Base-by-base conservation (phyloP, 805 yeast species). In the Lachancea meyersii region DNA sequence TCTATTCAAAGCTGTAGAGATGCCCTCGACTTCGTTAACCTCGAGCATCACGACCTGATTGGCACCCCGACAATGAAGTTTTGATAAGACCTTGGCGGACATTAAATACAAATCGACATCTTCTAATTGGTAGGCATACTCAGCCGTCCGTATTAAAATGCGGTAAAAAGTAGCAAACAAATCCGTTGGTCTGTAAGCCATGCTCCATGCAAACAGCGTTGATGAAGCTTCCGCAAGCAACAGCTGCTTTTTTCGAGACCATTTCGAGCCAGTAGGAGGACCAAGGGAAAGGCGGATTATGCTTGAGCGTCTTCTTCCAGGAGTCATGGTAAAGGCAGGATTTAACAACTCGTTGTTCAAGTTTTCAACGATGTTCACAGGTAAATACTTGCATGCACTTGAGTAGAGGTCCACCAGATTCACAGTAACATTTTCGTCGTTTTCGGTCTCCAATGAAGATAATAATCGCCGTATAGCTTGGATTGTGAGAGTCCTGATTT, bases 1-100 rank as follows among this genome's bases (percentile, higher is more conserved):
- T 54, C 86, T 67, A 4, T 73, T 71, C 41, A 82, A 69, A 0
- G 78, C 72, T 2, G 79, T 73, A 8, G 86, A 75, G 14, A 83
- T 60, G 0, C 86, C 87, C 32, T 76, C 82, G 68, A 81, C 76
- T 54, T 83, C 86, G 1, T 61, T 56, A 3, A 83, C 82, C 6
- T 69, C 63, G 2, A 76, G 61, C 33, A 82, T 63, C 52, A 69
- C 76, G 1, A 82, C 60, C 27, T 58, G 61, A 5, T 68, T 65
- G 3, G 69, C 70, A 11, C 64, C 54, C 1, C 78, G 71, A 0
- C 67, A 67, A 40, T 91, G 67, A 1, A 81, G 63, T 47, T 87
- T 66, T 16, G 75, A 63, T 42, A 84, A 61, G 13, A 77, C 62
- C 39, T 80, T 70, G 5, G 79, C 65, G 2, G 77, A 58, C 4